A percentile compares a stretch with the other conserved stretches of the same genome.
phyloP scores from a whole-genome alignment of 257 asterid species.

The Primulina eburnea region DNA sequence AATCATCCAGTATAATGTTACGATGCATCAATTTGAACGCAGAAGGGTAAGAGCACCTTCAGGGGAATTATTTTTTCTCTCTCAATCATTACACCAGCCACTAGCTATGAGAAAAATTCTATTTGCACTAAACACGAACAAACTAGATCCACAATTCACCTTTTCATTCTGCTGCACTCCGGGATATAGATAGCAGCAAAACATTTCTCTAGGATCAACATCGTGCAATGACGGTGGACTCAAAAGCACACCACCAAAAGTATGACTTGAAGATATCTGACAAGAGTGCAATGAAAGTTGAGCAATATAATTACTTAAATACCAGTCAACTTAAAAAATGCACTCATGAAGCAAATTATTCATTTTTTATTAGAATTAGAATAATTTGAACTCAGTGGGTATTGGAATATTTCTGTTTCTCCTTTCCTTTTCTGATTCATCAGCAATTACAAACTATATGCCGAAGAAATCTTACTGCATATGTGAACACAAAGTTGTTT shows the following conservation, averaged over 20 bases:
- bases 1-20: background rate
- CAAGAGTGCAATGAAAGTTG: background rate
- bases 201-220: slow-evolving; percentile 66
- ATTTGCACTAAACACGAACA: slow-evolving; percentile 11
- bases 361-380: too few species aligned
- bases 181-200: slow-evolving; percentile 79
- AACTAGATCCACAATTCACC: slow-evolving; percentile 37
- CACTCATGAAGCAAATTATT: background rate
- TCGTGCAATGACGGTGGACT: slow-evolving; percentile 61
- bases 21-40: background rate
- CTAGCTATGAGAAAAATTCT: slow-evolving; percentile 7
- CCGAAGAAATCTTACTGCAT: slow-evolving; percentile 45
- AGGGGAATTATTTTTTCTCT: background rate
- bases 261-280: slow-evolving; percentile 61
- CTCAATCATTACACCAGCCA: background rate
- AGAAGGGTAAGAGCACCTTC: background rate
- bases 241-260: slow-evolving; percentile 61
- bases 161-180: slow-evolving; percentile 47
- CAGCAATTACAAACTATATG: background rate
- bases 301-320: background rate
- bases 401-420: background rate
- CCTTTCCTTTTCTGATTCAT: background rate
- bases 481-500: slow-evolving; percentile 57
- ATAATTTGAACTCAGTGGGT: background rate
- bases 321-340: background rate